Conservation (phyloP, 225 moss, liverwort and hornwort species). For the Thuidium tamariscinum region DNA sequence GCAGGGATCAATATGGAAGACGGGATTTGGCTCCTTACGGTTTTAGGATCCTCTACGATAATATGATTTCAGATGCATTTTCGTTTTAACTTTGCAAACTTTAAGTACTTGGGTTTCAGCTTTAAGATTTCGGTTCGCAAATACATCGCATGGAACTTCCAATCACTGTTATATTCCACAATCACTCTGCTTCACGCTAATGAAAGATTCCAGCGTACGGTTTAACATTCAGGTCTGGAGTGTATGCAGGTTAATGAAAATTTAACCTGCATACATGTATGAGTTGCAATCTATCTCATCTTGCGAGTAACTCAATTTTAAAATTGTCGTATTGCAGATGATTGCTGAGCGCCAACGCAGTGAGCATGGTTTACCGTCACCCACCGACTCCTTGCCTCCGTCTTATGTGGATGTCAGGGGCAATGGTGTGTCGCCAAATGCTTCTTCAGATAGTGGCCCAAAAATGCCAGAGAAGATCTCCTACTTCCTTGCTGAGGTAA, state of each 20-base stretch:
- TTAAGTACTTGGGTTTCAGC: not conserved
- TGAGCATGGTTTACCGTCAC: slow-evolving; percentile 45
- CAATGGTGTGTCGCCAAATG: slow-evolving; percentile 44
- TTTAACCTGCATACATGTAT: too few relatives aligned
- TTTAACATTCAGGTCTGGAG: not conserved
- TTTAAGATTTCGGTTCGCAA: not conserved
- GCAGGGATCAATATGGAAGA: not conserved
- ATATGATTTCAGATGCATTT: not conserved
- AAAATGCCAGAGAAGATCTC: slow-evolving; percentile 41
- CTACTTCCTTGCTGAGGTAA: slow-evolving; percentile 93
- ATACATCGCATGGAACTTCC: not conserved
- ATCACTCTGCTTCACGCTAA: not conserved
- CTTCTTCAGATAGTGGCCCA: slow-evolving; percentile 26
- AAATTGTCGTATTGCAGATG: slow-evolving; percentile 40
- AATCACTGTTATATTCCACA: not conserved
- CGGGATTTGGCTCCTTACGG: not conserved
- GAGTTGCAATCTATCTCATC: not conserved
- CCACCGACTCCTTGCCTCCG: slow-evolving; percentile 45
- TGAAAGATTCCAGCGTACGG: not conserved
- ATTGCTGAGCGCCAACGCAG: slow-evolving; percentile 62
- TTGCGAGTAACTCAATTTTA: not conserved
- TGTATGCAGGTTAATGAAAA: not conserved
- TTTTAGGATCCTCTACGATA: not conserved
- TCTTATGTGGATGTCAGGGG: slow-evolving; percentile 64
- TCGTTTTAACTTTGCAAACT: not conserved